A percentile compares a stretch with the other conserved stretches of the same genome.
Evolutionary conservation across 768 basidiomycete species (phyloP).

Genomic region (Ephemerocybe angulata): DNA sequence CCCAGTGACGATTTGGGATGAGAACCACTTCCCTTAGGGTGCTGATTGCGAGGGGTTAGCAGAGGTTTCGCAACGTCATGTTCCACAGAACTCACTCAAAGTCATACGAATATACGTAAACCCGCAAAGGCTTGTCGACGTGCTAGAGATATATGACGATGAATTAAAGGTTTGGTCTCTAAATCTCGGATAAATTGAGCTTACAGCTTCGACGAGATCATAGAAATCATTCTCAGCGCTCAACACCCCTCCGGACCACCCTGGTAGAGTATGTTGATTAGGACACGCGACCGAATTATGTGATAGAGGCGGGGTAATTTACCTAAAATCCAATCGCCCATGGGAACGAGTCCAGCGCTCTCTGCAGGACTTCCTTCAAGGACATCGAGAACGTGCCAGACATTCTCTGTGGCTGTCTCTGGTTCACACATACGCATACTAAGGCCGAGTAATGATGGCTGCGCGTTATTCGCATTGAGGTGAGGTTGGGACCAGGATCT

Average conservation of each 20-base stretch:
- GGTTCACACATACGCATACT: conserved; percentile 94
- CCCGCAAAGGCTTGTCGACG: conserved; percentile 86
- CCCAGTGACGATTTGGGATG: conserved; percentile 96
- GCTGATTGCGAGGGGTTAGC: conserved; percentile 36
- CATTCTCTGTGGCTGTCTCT: conserved; percentile 81
- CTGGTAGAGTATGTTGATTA: conserved; percentile 62
- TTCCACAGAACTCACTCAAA: conserved; percentile 68
- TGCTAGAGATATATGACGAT: conserved; percentile 49
- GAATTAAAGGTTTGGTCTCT: background rate
- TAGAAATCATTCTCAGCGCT: conserved; percentile 95
- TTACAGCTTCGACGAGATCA: conserved; percentile 86
- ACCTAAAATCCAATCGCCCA: conserved; percentile 57
- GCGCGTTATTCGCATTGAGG: conserved; percentile 37
- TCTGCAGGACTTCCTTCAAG: conserved; percentile 95
- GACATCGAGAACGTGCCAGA: conserved; percentile 98
- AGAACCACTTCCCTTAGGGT: conserved; percentile 90
- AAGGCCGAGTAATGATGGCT: conserved; percentile 90
- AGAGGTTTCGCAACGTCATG: conserved; percentile 1
- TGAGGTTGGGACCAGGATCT: conserved; percentile 69
- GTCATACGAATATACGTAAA: conserved; percentile 96
- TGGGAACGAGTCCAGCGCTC: conserved; percentile 93
- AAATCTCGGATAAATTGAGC: conserved; percentile 24
- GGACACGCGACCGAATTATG: background rate
- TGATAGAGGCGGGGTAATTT: conserved; percentile 3
- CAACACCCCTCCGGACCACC: conserved; percentile 93